Conservation (phyloP, 257 asterid species). For the Anisodus acutangulus region DNA sequence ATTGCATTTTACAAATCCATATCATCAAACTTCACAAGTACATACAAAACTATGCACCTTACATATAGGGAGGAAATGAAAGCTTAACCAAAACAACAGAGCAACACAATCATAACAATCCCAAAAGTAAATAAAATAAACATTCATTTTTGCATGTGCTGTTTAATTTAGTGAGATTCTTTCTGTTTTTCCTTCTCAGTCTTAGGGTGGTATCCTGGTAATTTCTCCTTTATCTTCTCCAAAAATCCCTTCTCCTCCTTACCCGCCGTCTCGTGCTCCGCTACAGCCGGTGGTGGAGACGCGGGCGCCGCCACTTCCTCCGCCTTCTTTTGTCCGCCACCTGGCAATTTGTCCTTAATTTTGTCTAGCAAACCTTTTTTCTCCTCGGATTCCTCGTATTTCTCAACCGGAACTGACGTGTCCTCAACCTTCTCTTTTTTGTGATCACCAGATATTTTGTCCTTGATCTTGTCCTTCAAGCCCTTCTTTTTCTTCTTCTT, state of each 20-base stretch:
- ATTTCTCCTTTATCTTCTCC: slow-evolving; percentile 92
- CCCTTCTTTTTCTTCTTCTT: slow-evolving; percentile 82
- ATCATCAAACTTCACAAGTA: slow-evolving; percentile 10
- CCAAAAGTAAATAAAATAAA: slow-evolving; percentile 10
- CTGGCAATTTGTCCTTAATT: slow-evolving; percentile 81
- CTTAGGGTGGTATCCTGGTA: slow-evolving; percentile 82
- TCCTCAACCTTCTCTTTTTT: slow-evolving; percentile 49
- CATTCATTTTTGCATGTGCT: not conserved
- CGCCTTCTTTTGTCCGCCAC: slow-evolving; percentile 56
- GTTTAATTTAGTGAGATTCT: slow-evolving; percentile 34
- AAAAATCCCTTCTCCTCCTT: slow-evolving; percentile 82
- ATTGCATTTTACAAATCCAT: slow-evolving; percentile 26
- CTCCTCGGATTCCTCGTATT: slow-evolving; percentile 62
- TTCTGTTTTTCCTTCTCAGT: slow-evolving; percentile 56
- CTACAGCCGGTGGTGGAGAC: slow-evolving; percentile 35
- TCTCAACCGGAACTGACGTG: slow-evolving; percentile 58
- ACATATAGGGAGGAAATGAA: slow-evolving; percentile 6
- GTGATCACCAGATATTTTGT: slow-evolving; percentile 48
- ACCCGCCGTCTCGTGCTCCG: slow-evolving; percentile 47
- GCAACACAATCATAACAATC: slow-evolving; percentile 32
- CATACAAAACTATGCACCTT: slow-evolving; percentile 18
- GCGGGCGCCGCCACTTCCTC: slow-evolving; percentile 49
- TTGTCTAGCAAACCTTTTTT: slow-evolving; percentile 78
- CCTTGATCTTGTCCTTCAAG: slow-evolving; percentile 66
- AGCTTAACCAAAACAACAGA: not conserved